Percentiles rank a stretch among this genome's conserved stretches.
Conservation (phyloP, 208 protist species). For the Acanthamoeba sp. region DNA sequence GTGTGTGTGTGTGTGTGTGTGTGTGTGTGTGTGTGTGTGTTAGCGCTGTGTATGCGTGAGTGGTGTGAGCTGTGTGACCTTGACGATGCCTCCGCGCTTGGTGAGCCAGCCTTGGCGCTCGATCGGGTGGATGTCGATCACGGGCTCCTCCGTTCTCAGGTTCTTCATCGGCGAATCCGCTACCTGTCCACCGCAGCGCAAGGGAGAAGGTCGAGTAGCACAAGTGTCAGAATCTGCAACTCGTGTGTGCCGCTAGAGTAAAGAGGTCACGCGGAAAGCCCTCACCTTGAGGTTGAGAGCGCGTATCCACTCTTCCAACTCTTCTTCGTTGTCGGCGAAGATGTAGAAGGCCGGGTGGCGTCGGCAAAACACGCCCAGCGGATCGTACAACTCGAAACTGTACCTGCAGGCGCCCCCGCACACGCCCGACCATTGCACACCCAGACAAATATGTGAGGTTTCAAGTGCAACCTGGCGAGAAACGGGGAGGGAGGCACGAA, state of each 20-base stretch:
- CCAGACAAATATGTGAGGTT: not conserved
- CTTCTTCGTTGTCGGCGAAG: constrained; percentile 39
- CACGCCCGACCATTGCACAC: not conserved
- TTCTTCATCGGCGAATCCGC: not conserved
- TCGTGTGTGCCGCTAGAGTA: too few species aligned
- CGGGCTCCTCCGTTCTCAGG: not conserved
- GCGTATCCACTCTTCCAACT: constrained; percentile 51
- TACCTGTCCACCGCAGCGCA: not conserved
- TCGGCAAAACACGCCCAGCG: constrained; percentile 30
- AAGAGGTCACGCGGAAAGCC: too few species aligned
- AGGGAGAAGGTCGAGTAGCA: too few species aligned
- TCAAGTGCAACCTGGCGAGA: not conserved
- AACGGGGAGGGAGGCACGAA: too few species aligned
- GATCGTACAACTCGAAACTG: constrained; percentile 51
- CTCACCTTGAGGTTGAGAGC: constrained; percentile 51
- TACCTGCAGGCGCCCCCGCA: not conserved
- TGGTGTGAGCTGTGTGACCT: too few species aligned
- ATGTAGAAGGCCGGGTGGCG: constrained; percentile 62
- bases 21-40: too few species aligned
- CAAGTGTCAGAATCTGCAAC: too few species aligned
- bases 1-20: too few species aligned
- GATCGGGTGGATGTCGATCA: constrained; percentile 47
- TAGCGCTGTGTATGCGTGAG: not conserved
- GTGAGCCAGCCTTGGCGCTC: constrained; percentile 50
- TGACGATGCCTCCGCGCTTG: constrained; percentile 48